Conservation (phyloP, 192 early-diverging fungal genomes). For the Geranomyces michiganensis region DNA sequence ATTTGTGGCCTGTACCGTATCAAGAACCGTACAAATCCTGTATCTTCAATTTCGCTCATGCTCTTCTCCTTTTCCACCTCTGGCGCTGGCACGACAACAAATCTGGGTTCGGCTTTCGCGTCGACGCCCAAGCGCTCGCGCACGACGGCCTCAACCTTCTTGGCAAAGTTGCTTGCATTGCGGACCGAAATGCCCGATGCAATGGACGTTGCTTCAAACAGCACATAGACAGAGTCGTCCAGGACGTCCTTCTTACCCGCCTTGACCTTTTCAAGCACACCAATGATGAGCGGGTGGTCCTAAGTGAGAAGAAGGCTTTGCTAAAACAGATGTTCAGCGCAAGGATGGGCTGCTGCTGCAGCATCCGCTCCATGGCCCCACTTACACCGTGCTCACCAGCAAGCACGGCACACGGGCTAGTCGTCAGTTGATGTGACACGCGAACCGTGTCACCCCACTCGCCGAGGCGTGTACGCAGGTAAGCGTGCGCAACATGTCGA, state of each 20-base stretch:
- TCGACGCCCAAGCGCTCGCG: conserved; percentile 39
- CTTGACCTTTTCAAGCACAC: conserved; percentile 41
- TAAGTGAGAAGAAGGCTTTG: conserved; percentile 7
- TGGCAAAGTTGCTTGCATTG: conserved; percentile 38
- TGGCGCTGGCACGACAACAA: conserved; percentile 37
- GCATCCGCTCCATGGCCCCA: conserved; percentile 52
- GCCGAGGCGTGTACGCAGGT: conserved; percentile 38
- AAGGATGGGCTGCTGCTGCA: conserved; percentile 53
- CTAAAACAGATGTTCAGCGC: too few relatives aligned
- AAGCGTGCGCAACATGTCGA: conserved; percentile 37
- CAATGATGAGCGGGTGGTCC: conserved; percentile 50
- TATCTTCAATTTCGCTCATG: too few relatives aligned
- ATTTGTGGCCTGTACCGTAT: too few relatives aligned
- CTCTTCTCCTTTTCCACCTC: conserved; percentile 47
- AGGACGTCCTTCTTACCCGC: conserved; percentile 28
- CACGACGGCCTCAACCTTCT: conserved; percentile 44
- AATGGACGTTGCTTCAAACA: conserved; percentile 49
- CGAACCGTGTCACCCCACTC: conserved; percentile 54
- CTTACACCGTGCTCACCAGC: conserved; percentile 44
- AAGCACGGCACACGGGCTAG: conserved; percentile 74
- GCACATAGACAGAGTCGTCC: conserved; percentile 34
- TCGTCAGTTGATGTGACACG: conserved; percentile 77
- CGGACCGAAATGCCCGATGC: conserved; percentile 43
- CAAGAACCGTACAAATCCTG: too few relatives aligned
- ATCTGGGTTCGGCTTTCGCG: conserved; percentile 33